These are phyloP conservation scores for Sphenostylis stenocarpa DNA, from an alignment of 306 rosid species.

Conservation along the genomic window DNA sequence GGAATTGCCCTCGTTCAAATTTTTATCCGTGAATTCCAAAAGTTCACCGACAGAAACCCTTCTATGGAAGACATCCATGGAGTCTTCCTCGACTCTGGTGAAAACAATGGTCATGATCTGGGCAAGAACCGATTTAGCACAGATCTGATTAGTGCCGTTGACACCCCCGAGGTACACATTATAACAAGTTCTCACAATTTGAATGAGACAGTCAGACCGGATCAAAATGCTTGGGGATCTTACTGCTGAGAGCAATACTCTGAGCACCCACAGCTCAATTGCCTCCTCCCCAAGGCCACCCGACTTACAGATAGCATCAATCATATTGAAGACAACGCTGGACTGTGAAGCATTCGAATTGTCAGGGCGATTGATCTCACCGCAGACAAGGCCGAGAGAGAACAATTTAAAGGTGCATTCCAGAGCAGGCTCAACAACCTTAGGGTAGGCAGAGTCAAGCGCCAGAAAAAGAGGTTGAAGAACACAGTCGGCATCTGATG, in stretches of 20 bases:
- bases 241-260: conserved; percentile 79
- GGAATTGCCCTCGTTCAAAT: conserved; percentile 93
- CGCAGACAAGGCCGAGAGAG: conserved; percentile 75
- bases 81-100: conserved; percentile 78
- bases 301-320: conserved; percentile 77
- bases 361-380: conserved; percentile 69
- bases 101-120: conserved; percentile 88
- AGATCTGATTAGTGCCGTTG: conserved; percentile 98
- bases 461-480: conserved; percentile 83
- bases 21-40: conserved; percentile 93
- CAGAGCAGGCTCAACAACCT: conserved; percentile 96
- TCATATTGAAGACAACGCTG: conserved; percentile 46
- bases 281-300: conserved; percentile 85
- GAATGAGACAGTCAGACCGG: conserved; percentile 81
- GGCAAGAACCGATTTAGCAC: conserved; percentile 95
- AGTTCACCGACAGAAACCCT: conserved; percentile 73
- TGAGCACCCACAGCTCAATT: conserved; percentile 78
- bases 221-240: conserved; percentile 75
- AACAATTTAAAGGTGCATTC: conserved; percentile 88
- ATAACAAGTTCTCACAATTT: conserved; percentile 85
- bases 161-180: conserved; percentile 95
- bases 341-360: conserved; percentile 29
- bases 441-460: conserved; percentile 70
- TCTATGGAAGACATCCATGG: conserved; percentile 48
- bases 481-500: conserved; percentile 66